A percentile compares a stretch with the other conserved stretches of the same genome.
These are phyloP conservation scores for Somion occarium DNA, from an alignment of 1,284 basidiomycete genomes.

Conservation along the genomic window DNA sequence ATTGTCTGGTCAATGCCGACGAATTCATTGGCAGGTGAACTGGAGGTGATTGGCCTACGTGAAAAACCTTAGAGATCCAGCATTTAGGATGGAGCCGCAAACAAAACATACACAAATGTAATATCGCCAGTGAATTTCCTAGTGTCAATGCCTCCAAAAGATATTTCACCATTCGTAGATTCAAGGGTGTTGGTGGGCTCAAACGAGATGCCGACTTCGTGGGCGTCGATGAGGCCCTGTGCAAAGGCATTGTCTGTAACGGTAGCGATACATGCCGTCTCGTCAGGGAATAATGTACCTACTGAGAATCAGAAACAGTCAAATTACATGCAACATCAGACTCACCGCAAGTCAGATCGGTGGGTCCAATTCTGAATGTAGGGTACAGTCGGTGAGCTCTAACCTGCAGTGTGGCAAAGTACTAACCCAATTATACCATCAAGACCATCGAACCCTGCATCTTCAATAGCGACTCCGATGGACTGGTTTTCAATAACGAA, in stretches of 20 bases:
- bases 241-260: constrained; percentile 11
- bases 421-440: constrained; percentile 51
- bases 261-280: constrained; percentile 30
- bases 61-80: constrained; percentile 20
- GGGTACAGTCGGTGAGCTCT: not conserved
- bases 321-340: not conserved
- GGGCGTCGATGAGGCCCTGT: constrained; percentile 1
- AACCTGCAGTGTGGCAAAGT: not conserved
- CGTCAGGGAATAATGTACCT: constrained; percentile 28
- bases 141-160: constrained; percentile 10
- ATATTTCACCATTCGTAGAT: constrained; percentile 10
- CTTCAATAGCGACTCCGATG: constrained; percentile 40
- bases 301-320: not conserved
- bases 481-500: constrained; percentile 43
- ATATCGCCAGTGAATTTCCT: constrained; percentile 35
- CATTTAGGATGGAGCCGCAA: not conserved
- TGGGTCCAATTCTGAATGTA: constrained; percentile 34
- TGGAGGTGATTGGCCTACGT: constrained; percentile 13
- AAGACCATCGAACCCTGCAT: constrained; percentile 34
- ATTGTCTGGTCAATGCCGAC: constrained; percentile 17
- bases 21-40: constrained; percentile 29
- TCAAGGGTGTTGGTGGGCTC: constrained; percentile 8
- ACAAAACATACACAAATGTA: constrained; percentile 33
- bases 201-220: constrained; percentile 12
- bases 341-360: constrained; percentile 32